Conservation (phyloP, 495 filamentous ascomycete species). For the Podospora pseudocomata region DNA sequence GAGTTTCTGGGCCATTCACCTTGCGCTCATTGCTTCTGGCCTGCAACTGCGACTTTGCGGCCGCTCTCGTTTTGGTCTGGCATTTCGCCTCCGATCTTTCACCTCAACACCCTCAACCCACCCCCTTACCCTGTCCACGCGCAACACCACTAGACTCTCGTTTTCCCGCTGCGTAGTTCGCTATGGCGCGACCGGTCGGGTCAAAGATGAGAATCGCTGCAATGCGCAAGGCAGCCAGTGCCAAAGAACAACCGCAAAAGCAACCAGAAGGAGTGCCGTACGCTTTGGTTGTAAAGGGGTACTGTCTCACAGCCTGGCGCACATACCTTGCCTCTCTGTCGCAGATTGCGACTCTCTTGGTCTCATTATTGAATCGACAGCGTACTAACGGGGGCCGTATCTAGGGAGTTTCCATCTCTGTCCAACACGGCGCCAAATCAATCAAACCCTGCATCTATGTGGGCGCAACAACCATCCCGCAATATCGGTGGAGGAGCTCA, state of each 20-base stretch:
- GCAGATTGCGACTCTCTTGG: neutral
- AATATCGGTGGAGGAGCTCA: conserved; percentile 56
- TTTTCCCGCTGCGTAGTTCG: neutral
- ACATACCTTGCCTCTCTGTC: neutral
- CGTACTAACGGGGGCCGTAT: conserved; percentile 14
- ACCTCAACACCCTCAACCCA: neutral
- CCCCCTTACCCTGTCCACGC: neutral
- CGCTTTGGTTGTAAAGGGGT: conserved; percentile 32
- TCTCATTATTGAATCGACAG: neutral
- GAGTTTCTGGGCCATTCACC: neutral
- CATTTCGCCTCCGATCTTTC: neutral
- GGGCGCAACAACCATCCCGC: conserved; percentile 52
- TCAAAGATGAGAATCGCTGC: conserved; percentile 15
- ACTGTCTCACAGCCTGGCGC: conserved; percentile 10
- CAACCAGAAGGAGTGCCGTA: conserved; percentile 25
- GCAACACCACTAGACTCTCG: neutral
- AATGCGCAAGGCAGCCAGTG: conserved; percentile 6
- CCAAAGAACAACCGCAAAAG: conserved; percentile 13
- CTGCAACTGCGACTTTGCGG: neutral
- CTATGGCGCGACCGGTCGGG: conserved; percentile 12
- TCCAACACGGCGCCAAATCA: conserved; percentile 61
- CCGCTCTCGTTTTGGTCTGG: neutral
- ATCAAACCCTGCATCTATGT: conserved; percentile 49
- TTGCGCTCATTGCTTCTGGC: neutral
- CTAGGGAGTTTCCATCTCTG: conserved; percentile 79